Base-by-base conservation (phyloP, 2,329 filamentous ascomycete genomes). In the Trichoderma sp. region DNA sequence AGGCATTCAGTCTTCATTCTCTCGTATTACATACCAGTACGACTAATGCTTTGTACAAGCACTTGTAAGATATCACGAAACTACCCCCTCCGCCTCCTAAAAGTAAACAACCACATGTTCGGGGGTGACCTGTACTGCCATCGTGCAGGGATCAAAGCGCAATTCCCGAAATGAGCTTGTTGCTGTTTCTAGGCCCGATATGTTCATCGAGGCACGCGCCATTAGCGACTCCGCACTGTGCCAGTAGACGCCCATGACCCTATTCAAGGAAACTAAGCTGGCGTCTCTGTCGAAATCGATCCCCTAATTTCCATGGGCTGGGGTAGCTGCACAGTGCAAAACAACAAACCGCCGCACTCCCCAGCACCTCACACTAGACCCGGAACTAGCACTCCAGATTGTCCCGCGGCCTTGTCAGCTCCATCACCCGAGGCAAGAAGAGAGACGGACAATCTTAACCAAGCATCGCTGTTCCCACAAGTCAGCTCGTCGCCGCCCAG, bases 401-500 rank as follows among this genome's bases (percentile, higher is more conserved):
- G 65, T 69, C 65, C 65, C 65, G 65, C 65, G 65, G 65, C 65
- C 65, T 65, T 69, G 65, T 26, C 65, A 60, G 70, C 62, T 71
- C 70, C 64, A 68, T 71, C 60, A 65, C 68, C 51, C 57, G 60
- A 56, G 61, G 69, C 69, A 71, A 32, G 61, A 71, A 26, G n/a
- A 56, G 58, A 34, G 47, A 57, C 68, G 58, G 57, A 64, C 28
- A 63, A 32, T 56, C 68, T 18, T 53, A 56, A 71, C 24, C 61
- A 65, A 36, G 26, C 56, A 60, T 62, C 36, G 56, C 39, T 47
- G 53, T 66, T 43, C 39, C 60, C 43, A 60, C 56, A 70, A 51
- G 67, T 53, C 71, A 63, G 71, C 71, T 69, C 62, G 36, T 36
- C 71, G 67, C 64, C 74, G 76, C 73, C 77, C 84, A 84, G 84